phyloP scores from a whole-genome alignment of 1,139 yeast genomes.

The Protomyces inouyei region DNA sequence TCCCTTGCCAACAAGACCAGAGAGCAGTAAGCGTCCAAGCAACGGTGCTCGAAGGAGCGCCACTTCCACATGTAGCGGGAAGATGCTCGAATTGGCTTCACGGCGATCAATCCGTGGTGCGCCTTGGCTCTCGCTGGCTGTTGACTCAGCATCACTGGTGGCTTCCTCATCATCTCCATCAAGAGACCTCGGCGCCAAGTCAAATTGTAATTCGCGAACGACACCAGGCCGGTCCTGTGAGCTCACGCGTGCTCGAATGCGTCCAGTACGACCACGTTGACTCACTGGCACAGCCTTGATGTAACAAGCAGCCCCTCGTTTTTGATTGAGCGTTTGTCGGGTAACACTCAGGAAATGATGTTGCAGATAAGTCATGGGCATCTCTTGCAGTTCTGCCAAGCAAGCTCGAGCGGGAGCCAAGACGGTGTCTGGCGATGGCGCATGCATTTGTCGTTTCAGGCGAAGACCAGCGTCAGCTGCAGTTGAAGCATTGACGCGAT shows the following conservation, averaged over 20 bases:
- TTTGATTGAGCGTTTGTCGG: not conserved
- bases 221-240: not conserved
- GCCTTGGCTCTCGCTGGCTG: not conserved
- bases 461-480: not conserved
- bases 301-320: constrained; percentile 7
- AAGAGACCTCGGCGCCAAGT: not conserved
- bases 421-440: not conserved
- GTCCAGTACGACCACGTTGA: not conserved
- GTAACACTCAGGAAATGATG: not conserved
- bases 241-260: not conserved
- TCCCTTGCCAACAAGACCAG: constrained; percentile 7
- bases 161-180: not conserved
- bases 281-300: not conserved
- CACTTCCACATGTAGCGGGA: constrained; percentile 20
- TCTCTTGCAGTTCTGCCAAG: not conserved
- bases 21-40: constrained; percentile 8
- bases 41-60: constrained; percentile 20
- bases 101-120: not conserved
- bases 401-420: not conserved
- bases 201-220: not conserved
- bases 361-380: constrained; percentile 6
- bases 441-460: not conserved
- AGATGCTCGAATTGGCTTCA: not conserved
- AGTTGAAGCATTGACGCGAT: not conserved
- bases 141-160: not conserved